These are phyloP conservation scores for Sordariomycetes sp. DNA, from an alignment of 2,329 filamentous ascomycete genomes.

Conservation along the genomic window DNA sequence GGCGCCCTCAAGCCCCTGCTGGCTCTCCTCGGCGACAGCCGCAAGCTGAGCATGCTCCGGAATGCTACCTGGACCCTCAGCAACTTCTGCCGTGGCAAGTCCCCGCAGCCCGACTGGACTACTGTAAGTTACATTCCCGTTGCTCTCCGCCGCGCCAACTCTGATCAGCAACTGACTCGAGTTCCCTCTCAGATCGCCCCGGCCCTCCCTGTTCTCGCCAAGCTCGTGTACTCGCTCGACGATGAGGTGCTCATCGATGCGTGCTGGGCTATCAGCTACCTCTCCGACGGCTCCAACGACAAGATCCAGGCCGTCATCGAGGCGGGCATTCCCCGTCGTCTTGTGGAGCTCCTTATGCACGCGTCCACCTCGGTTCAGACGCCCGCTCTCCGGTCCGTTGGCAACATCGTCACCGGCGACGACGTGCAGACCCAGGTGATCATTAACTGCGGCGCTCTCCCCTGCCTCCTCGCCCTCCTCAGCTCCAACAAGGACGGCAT, in stretches of 20 bases:
- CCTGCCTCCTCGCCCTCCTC: conserved; percentile 82
- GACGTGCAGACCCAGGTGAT: conserved; percentile 98
- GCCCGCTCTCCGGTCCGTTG: conserved; percentile 88
- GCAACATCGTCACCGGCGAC: conserved; percentile 97
- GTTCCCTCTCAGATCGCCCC: conserved; percentile 61
- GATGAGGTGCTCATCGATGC: conserved; percentile 98
- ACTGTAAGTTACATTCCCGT: conserved; percentile 49
- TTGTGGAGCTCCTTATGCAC: conserved; percentile 96
- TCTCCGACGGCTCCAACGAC: conserved; percentile 95
- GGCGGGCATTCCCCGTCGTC: conserved; percentile 87
- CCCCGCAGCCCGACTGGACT: conserved; percentile 93
- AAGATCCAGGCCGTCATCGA: conserved; percentile 99
- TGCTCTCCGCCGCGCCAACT: neutral
- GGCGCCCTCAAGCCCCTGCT: conserved; percentile 87
- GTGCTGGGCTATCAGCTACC: conserved; percentile 98
- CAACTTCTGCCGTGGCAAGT: conserved; percentile 99
- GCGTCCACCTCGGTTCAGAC: conserved; percentile 97
- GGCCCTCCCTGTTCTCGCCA: conserved; percentile 85
- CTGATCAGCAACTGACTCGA: conserved; percentile 9
- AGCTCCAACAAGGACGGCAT: conserved; percentile 98
- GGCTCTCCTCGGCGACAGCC: conserved; percentile 83
- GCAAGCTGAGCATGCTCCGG: conserved; percentile 96
- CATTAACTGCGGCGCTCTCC: conserved; percentile 92
- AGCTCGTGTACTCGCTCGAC: conserved; percentile 96
- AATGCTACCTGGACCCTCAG: conserved; percentile 98